Conservation (phyloP, 2,329 filamentous ascomycete genomes). For the Didymella segeticola region DNA sequence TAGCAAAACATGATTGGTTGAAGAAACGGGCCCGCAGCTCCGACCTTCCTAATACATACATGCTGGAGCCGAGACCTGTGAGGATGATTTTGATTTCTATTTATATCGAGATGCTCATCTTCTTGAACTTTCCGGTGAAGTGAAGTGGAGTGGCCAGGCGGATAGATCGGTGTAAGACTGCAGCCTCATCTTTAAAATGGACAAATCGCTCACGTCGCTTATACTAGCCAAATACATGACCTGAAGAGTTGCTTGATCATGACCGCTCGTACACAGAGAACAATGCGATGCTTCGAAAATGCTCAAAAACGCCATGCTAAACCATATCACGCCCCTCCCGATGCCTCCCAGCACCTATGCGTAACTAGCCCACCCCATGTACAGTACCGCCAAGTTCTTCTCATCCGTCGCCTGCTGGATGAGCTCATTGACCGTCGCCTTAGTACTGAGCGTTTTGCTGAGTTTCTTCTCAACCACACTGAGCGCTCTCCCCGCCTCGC, state of each 20-base stretch:
- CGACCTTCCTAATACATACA: conserved; percentile 3
- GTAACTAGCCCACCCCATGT: conserved; percentile 49
- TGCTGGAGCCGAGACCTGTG: background rate
- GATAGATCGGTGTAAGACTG: too few relatives aligned
- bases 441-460: conserved; percentile 90
- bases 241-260: too few relatives aligned
- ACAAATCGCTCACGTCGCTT: too few relatives aligned
- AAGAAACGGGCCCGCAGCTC: background rate
- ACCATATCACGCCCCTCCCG: background rate
- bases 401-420: conserved; percentile 97
- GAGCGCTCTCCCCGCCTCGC: conserved; percentile 89
- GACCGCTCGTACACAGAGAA: background rate
- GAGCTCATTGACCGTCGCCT: conserved; percentile 93
- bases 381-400: conserved; percentile 87
- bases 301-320: background rate
- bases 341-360: conserved; percentile 24
- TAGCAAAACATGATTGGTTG: conserved; percentile 1
- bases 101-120: background rate
- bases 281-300: background rate
- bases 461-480: conserved; percentile 96
- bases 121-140: too few relatives aligned
- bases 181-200: too few relatives aligned
- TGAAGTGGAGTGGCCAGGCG: too few relatives aligned
- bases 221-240: too few relatives aligned
- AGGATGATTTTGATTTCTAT: background rate